phyloP scores from a whole-genome alignment of 768 basidiomycete species.

The Hygrophoropsis aurantiaca region DNA sequence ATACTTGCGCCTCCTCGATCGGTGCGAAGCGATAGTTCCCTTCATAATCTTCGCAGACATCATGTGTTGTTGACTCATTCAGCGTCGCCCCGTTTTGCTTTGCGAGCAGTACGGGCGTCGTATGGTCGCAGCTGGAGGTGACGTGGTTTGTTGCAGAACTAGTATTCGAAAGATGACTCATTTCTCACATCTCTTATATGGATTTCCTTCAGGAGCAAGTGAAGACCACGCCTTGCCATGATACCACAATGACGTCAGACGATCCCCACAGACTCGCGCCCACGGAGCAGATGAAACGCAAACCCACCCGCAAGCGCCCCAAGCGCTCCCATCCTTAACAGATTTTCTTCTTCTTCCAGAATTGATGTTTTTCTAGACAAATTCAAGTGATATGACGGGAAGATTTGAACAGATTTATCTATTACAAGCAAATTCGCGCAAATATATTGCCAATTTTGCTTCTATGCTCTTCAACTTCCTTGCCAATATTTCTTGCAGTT shows the following conservation, averaged over 20 bases:
- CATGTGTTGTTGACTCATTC: constrained; percentile 10
- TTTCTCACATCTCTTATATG: constrained; percentile 3
- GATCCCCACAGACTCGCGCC: constrained; percentile 2
- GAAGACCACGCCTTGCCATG: neutral
- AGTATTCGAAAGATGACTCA: neutral
- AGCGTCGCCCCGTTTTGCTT: constrained; percentile 21
- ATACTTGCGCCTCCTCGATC: constrained; percentile 74
- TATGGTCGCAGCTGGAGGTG: constrained; percentile 35
- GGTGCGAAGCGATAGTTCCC: constrained; percentile 71
- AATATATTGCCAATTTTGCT: no score
- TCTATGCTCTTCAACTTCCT: no score
- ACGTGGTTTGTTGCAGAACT: no score
- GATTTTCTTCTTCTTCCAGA: no score
- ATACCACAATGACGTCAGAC: neutral
- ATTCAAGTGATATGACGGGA: no score
- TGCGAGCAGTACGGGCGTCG: constrained; percentile 17
- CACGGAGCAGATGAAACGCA: neutral
- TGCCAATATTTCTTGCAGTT: no score
- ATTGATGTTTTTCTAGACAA: no score
- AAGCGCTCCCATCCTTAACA: no score
- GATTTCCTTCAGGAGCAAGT: neutral
- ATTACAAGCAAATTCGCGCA: no score
- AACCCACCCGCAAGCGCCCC: neutral
- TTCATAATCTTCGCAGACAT: constrained; percentile 41
- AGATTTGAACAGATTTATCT: no score